A percentile compares a stretch with the other conserved stretches of the same genome.
Conservation (phyloP, 2,329 filamentous ascomycete species). For the Chaetomiaceae sp. region DNA sequence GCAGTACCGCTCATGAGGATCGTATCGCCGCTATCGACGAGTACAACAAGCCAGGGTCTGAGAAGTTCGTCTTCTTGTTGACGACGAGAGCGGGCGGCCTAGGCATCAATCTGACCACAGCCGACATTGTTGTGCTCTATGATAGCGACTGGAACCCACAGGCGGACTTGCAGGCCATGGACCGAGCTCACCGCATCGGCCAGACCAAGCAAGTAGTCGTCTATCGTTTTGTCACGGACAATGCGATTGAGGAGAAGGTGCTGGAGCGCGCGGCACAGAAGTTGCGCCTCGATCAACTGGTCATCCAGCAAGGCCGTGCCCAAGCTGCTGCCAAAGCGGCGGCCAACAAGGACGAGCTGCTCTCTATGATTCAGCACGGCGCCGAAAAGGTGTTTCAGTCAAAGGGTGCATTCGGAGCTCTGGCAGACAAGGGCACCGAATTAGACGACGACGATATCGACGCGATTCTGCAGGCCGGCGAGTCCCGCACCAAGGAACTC, state of each 20-base stretch:
- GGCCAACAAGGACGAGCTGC: slow-evolving; percentile 89
- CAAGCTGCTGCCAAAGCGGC: slow-evolving; percentile 87
- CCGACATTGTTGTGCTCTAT: slow-evolving; percentile 93
- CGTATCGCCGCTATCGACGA: slow-evolving; percentile 97
- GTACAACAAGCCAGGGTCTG: slow-evolving; percentile 92
- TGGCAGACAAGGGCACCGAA: slow-evolving; percentile 56
- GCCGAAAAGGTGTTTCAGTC: slow-evolving; percentile 88
- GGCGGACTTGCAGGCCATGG: slow-evolving; percentile 97
- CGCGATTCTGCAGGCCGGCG: slow-evolving; percentile 76
- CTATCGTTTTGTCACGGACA: slow-evolving; percentile 95
- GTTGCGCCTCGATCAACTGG: slow-evolving; percentile 88
- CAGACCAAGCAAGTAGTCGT: slow-evolving; percentile 98
- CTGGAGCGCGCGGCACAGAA: slow-evolving; percentile 95
- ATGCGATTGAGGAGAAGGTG: slow-evolving; percentile 98
- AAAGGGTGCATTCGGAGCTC: slow-evolving; percentile 59
- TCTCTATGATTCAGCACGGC: slow-evolving; percentile 98
- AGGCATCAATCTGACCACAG: slow-evolving; percentile 92
- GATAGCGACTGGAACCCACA: slow-evolving; percentile 99
- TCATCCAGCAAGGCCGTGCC: slow-evolving; percentile 94
- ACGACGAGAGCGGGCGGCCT: slow-evolving; percentile 94
- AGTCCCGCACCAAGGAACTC: slow-evolving; percentile 81
- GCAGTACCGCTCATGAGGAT: slow-evolving; percentile 93
- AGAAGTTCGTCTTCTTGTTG: slow-evolving; percentile 93
- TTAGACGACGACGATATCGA: slow-evolving; percentile 90
- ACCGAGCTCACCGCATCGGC: slow-evolving; percentile 95